Evolutionary conservation across 2,329 filamentous ascomycete genomes (phyloP).

Genomic region (Talaromyces verruculosus): DNA sequence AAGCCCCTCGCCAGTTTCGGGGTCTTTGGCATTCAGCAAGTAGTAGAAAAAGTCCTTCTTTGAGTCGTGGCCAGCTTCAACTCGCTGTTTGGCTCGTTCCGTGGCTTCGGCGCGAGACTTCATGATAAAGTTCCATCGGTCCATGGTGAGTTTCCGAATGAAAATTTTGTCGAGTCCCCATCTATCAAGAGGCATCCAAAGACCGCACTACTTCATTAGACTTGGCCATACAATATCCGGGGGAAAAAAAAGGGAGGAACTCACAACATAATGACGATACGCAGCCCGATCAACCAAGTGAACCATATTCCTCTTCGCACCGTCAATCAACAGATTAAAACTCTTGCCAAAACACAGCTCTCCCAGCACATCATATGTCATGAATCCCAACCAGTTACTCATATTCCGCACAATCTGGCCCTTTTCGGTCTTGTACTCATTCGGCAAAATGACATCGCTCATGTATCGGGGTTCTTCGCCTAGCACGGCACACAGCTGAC

Average conservation of each 20-base stretch:
- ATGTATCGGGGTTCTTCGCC: constrained; percentile 23
- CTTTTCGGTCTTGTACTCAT: constrained; percentile 24
- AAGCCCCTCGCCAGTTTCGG: constrained; percentile 68
- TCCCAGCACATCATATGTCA: constrained; percentile 55
- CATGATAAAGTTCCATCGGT: constrained; percentile 68
- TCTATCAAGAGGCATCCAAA: constrained; percentile 67
- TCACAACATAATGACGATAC: constrained; percentile 66
- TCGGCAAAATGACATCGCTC: constrained; percentile 21
- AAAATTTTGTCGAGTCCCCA: constrained; percentile 67
- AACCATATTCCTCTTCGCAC: constrained; percentile 61
- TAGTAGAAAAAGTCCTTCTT: constrained; percentile 76
- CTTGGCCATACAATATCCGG: not conserved
- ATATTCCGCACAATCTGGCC: constrained; percentile 34
- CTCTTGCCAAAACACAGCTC: constrained; percentile 54
- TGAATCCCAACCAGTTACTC: constrained; percentile 43
- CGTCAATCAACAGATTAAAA: constrained; percentile 50
- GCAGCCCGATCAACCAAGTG: constrained; percentile 67
- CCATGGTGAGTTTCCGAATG: constrained; percentile 65
- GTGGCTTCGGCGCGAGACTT: constrained; percentile 68
- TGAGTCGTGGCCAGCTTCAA: constrained; percentile 62
- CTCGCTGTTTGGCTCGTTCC: constrained; percentile 59
- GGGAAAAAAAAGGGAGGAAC: constrained; percentile 30
- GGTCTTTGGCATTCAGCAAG: constrained; percentile 68
- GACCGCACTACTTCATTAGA: constrained; percentile 57
- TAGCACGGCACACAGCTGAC: constrained; percentile 59